Conservation (phyloP, 805 yeast genomes). For the Candida berthetii region DNA sequence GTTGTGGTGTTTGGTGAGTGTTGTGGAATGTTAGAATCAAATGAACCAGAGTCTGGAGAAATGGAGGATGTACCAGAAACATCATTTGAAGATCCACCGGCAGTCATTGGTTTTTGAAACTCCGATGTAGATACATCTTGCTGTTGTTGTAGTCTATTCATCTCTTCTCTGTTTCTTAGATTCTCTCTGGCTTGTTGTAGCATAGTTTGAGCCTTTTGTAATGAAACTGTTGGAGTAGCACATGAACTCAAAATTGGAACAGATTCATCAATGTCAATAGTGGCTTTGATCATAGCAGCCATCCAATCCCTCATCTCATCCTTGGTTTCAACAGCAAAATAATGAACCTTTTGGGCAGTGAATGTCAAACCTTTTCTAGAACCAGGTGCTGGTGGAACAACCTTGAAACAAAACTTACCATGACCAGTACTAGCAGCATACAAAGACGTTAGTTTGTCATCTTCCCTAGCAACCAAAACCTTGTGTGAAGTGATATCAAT, state of each 20-base stretch:
- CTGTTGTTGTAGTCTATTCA: conserved; percentile 19
- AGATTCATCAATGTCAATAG: conserved; percentile 90
- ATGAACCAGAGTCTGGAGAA: conserved; percentile 22
- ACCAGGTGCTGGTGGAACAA: conserved; percentile 97
- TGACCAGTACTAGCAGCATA: conserved; percentile 92
- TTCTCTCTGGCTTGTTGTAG: conserved; percentile 78
- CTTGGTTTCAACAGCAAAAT: conserved; percentile 86
- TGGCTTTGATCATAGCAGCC: conserved; percentile 90
- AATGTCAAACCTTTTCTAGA: conserved; percentile 91
- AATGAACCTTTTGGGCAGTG: conserved; percentile 94
- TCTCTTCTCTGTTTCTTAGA: conserved; percentile 48
- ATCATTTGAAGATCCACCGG: conserved; percentile 14
- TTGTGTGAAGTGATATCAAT: conserved; percentile 95
- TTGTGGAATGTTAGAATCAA: conserved; percentile 16
- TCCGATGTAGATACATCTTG: conserved; percentile 9
- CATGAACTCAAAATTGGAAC: conserved; percentile 91
- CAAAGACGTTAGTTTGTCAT: conserved; percentile 78
- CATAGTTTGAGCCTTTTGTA: conserved; percentile 81
- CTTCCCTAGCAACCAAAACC: conserved; percentile 78
- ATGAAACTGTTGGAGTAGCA: conserved; percentile 90
- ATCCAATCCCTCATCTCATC: conserved; percentile 96
- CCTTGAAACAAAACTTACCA: conserved; percentile 88
- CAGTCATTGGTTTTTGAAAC: conserved; percentile 10
- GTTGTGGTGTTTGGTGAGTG: conserved; percentile 26
- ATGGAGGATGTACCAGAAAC: conserved; percentile 25